Evolutionary conservation across 805 yeast genomes (phyloP).

Genomic region (Saturnispora silvae): DNA sequence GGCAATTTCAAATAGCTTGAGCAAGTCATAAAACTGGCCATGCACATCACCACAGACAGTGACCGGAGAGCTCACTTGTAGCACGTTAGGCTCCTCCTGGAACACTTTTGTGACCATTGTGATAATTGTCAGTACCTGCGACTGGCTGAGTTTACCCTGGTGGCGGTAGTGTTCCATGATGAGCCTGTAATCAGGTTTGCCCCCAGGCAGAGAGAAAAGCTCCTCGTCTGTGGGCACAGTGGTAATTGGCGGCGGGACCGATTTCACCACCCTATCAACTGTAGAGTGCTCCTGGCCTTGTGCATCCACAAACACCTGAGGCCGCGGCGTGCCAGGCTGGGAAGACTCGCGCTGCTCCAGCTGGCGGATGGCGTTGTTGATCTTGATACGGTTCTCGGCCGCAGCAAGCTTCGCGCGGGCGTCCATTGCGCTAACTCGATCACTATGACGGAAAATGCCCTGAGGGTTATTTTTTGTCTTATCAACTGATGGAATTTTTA

Average conservation of each 20-base stretch:
- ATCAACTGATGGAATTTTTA: too few species aligned
- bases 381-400: slow-evolving; percentile 40
- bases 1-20: slow-evolving; percentile 87
- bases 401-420: slow-evolving; percentile 17
- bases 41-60: slow-evolving; percentile 97
- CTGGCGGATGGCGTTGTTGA: slow-evolving; percentile 30
- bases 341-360: slow-evolving; percentile 15
- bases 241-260: slow-evolving; percentile 59
- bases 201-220: slow-evolving; percentile 46
- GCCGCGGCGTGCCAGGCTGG: slow-evolving; percentile 18
- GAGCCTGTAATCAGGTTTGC: slow-evolving; percentile 64
- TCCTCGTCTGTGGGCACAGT: slow-evolving; percentile 56
- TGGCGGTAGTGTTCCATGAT: slow-evolving; percentile 61
- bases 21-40: slow-evolving; percentile 85
- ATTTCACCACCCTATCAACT: slow-evolving; percentile 41
- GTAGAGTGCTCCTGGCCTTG: slow-evolving; percentile 51
- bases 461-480: too few species aligned
- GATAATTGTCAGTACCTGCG: slow-evolving; percentile 62
- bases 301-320: slow-evolving; percentile 38
- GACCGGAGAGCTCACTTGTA: slow-evolving; percentile 82
- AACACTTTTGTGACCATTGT: slow-evolving; percentile 54
- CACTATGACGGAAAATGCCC: too few species aligned
- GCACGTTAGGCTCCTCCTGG: slow-evolving; percentile 63
- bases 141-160: slow-evolving; percentile 71
- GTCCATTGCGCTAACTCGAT: too few species aligned